Base-by-base conservation (phyloP, 2,329 filamentous ascomycete genomes). In the Microascus cirrosus region DNA sequence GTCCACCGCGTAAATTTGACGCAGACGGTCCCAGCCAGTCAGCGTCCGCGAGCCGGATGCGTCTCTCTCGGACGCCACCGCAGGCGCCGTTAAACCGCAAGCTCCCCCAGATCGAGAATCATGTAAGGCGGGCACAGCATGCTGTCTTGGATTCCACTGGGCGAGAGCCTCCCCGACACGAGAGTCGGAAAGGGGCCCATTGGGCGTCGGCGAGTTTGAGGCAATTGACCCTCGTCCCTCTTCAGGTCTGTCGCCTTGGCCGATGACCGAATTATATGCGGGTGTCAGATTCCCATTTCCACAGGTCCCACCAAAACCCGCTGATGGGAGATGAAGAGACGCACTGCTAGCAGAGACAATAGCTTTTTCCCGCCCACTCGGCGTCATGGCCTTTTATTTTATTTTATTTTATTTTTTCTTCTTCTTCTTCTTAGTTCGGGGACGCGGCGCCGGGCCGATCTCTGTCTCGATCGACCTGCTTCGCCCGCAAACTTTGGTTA, bases 271-370 rank as follows among this genome's bases (percentile, higher is more conserved):
- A 45, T 13, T 8, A 45, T 45, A 45, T 45, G 39, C 18, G 39
- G 39, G 39, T 56, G 55, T 56, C 42, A 56, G 42, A 56, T 50
- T n/a, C 20, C 55, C 55, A 51, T 56, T 56, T 50, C 39, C 55
- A 50, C 32, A 42, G 55, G 50, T 50, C 55, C 55, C 32, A 39
- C 55, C 28, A 32, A 8, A 34, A 22, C 20, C 28, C 34, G 55
- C 24, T 6, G 18, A 18, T 32, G 45, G 13, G 39, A 56, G 55
- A 56, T 56, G 39, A 56, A 45, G 55, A 50, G 55, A 50, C 36
- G 55, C 55, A 42, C 36, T n/a, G 32, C 36, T 34, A 13, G 28
- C 39, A 15, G 15, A 45, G 39, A 45, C 39, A 45, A 18, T 45
- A 4, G 39, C 39, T 8, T 45, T 45, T 18, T 45, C 39, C 39